Evolutionary conservation across 305 asterid species (phyloP).

Genomic region (Solanum hybrid): DNA sequence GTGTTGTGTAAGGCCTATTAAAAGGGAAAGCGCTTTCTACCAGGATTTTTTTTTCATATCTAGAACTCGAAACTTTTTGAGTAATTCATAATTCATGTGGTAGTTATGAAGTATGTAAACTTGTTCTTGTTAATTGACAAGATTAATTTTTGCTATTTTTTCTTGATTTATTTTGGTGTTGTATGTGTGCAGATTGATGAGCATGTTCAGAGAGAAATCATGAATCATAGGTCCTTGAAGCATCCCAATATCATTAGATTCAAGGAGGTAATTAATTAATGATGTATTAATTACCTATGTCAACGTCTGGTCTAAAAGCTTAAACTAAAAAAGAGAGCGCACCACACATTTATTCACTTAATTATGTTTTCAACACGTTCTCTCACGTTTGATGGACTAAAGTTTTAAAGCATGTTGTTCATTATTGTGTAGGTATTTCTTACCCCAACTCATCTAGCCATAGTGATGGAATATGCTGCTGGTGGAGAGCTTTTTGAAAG

Average conservation of each 20-base stretch:
- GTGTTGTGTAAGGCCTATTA: not conserved
- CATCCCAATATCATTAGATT: constrained; percentile 77
- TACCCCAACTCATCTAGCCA: constrained; percentile 76
- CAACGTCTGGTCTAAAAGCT: not conserved
- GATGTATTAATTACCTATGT: no score
- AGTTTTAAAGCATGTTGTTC: not conserved
- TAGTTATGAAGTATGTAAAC: not conserved
- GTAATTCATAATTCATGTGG: not conserved
- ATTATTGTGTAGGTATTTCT: constrained; percentile 41
- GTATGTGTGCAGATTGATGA: constrained; percentile 53
- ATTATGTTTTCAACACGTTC: not conserved
- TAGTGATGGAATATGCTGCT: constrained; percentile 79
- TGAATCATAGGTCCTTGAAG: constrained; percentile 74
- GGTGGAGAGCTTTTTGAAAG: constrained; percentile 80
- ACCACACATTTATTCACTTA: not conserved
- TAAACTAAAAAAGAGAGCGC: not conserved
- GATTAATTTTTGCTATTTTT: not conserved
- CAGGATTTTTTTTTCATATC: not conserved
- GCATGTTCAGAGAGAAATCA: constrained; percentile 86
- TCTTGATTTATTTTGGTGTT: not conserved
- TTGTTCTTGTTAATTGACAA: not conserved
- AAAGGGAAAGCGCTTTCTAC: not conserved
- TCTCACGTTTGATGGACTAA: not conserved
- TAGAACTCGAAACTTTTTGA: not conserved
- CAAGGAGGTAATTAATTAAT: constrained; percentile 54